Conservation (phyloP, 169 alveolate species). For the Miamiensis avidus region DNA sequence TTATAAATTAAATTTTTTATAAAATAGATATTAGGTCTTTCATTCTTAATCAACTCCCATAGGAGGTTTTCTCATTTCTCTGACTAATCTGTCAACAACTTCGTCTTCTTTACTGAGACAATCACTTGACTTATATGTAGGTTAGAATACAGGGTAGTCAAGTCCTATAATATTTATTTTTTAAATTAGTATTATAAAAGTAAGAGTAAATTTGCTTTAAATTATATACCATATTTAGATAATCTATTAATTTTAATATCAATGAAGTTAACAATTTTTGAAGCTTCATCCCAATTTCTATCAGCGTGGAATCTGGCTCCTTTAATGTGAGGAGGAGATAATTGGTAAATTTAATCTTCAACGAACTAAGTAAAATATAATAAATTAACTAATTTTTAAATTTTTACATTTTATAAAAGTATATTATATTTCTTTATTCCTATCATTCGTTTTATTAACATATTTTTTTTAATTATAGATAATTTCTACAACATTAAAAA, state of each 20-base stretch:
- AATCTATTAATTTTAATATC: slow-evolving; percentile 24
- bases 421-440: too few relatives aligned
- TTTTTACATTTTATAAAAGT: too few relatives aligned
- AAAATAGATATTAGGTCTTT: too few relatives aligned
- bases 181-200: too few relatives aligned
- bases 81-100: slow-evolving; percentile 36
- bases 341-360: slow-evolving; percentile 27
- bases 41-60: neutral
- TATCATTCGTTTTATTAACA: too few relatives aligned
- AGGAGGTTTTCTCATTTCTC: slow-evolving; percentile 50
- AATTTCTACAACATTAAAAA: neutral
- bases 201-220: too few relatives aligned
- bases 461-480: too few relatives aligned
- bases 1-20: too few relatives aligned
- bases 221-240: slow-evolving; percentile 40
- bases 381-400: too few relatives aligned
- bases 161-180: slow-evolving; percentile 20
- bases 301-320: slow-evolving; percentile 38
- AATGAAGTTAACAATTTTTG: slow-evolving; percentile 39
- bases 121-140: slow-evolving; percentile 3
- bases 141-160: slow-evolving; percentile 30
- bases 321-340: slow-evolving; percentile 34
- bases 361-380: neutral
- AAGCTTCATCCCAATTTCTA: slow-evolving; percentile 47
- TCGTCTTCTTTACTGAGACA: slow-evolving; percentile 37